These are phyloP conservation scores for Angomonas desouzai DNA, from an alignment of 208 protist species.

Conservation along the genomic window DNA sequence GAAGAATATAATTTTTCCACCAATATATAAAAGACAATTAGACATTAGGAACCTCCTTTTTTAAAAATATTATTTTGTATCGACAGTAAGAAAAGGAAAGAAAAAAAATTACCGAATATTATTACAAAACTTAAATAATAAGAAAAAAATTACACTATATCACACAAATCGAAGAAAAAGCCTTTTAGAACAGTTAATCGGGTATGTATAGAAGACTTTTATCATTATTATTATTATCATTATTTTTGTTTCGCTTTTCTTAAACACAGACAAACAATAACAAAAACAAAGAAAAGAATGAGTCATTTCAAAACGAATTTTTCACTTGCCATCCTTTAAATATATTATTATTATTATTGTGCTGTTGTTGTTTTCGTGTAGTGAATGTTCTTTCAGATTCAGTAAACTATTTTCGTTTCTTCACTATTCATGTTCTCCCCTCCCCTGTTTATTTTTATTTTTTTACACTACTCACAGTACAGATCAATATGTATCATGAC, in stretches of 20 bases:
- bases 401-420: not conserved
- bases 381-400: not conserved
- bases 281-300: conserved; percentile 15
- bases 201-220: too few species aligned
- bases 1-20: too few species aligned
- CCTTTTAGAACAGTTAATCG: too few species aligned
- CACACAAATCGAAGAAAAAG: too few species aligned
- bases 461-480: not conserved
- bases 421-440: not conserved
- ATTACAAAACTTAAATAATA: conserved; percentile 4
- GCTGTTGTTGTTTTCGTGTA: not conserved
- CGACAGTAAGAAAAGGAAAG: not conserved
- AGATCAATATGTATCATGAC: conserved; percentile 16
- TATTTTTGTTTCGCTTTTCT: not conserved
- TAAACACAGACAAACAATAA: conserved; percentile 9
- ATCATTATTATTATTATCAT: not conserved
- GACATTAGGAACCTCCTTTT: not conserved
- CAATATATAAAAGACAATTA: not conserved
- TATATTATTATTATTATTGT: conserved; percentile 18
- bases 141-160: too few species aligned
- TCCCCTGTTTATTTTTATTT: not conserved
- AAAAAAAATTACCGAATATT: not conserved
- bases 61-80: conserved; percentile 2
- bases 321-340: not conserved
- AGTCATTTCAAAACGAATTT: conserved; percentile 8